Evolutionary conservation across 108 stramenopile genomes (phyloP).

Genomic region (Cyclotella kingstonii): DNA sequence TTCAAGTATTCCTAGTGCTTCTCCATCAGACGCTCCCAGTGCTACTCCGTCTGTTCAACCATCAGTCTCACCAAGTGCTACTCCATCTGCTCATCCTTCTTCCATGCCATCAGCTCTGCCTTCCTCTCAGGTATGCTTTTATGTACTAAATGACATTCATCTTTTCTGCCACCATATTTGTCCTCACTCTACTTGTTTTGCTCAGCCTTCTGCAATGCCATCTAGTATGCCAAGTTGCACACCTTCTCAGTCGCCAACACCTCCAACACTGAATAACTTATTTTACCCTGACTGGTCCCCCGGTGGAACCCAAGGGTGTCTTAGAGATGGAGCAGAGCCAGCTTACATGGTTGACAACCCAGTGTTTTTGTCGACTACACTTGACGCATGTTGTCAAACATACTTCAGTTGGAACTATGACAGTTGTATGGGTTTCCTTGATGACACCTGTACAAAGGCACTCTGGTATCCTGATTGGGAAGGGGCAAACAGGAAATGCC

Average conservation of each 20-base stretch:
- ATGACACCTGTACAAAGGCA: background rate
- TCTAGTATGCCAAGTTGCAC: background rate
- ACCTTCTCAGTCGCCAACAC: constrained; percentile 2
- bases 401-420: constrained; percentile 1
- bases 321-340: background rate
- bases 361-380: background rate
- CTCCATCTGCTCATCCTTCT: too few relatives aligned
- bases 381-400: background rate
- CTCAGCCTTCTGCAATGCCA: background rate
- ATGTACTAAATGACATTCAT: too few relatives aligned
- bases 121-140: too few relatives aligned
- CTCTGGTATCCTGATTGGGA: constrained; percentile 14
- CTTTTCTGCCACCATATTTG: too few relatives aligned
- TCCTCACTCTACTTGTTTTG: too few relatives aligned
- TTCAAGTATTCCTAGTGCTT: too few relatives aligned
- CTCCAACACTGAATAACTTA: background rate
- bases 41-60: too few relatives aligned
- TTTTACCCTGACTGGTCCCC: background rate
- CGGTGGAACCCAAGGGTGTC: background rate
- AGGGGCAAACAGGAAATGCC: background rate
- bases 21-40: too few relatives aligned
- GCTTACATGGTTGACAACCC: background rate
- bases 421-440: constrained; percentile 3
- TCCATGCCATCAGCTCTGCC: too few relatives aligned
- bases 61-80: too few relatives aligned